Percentiles rank a stretch among this genome's conserved stretches.
These are phyloP conservation scores for Alternaria atra DNA, from an alignment of 2,329 filamentous ascomycete species.

Conservation along the genomic window DNA sequence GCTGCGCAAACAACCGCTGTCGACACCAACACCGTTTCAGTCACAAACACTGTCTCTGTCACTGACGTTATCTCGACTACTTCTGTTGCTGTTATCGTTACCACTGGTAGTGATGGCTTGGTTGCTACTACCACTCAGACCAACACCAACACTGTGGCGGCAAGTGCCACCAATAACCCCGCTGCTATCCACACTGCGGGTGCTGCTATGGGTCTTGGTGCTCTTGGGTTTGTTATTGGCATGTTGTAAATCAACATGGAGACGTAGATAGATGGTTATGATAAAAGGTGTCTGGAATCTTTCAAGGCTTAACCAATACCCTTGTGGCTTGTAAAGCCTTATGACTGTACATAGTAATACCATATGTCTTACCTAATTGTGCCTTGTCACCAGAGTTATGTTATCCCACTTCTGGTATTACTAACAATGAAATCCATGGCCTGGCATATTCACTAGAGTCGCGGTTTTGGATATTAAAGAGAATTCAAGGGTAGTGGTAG, in stretches of 20 bases:
- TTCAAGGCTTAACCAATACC: no score
- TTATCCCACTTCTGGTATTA: no score
- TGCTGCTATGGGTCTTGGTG: conserved; percentile 32
- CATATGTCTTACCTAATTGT: no score
- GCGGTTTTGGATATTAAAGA: no score
- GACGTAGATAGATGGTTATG: no score
- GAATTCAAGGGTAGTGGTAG: no score
- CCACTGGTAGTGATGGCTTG: conserved; percentile 15
- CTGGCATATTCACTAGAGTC: no score
- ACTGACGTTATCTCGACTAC: not conserved
- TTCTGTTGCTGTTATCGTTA: not conserved
- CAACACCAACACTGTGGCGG: not conserved
- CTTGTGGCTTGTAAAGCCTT: no score
- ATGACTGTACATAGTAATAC: no score
- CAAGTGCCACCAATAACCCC: conserved; percentile 12
- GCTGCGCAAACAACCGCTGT: not conserved
- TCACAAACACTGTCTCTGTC: not conserved
- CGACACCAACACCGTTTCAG: not conserved
- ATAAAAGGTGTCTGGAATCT: no score
- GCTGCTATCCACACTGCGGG: conserved; percentile 26
- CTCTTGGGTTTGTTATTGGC: conserved; percentile 29
- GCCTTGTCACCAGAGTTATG: no score
- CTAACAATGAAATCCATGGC: no score
- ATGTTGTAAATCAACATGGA: conserved; percentile 20
- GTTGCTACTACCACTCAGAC: conserved; percentile 3